Evolutionary conservation across 352 stramenopile species (phyloP), one percentile per base, ranked within the genome.

Genomic region (Discostella stelligera): DNA sequence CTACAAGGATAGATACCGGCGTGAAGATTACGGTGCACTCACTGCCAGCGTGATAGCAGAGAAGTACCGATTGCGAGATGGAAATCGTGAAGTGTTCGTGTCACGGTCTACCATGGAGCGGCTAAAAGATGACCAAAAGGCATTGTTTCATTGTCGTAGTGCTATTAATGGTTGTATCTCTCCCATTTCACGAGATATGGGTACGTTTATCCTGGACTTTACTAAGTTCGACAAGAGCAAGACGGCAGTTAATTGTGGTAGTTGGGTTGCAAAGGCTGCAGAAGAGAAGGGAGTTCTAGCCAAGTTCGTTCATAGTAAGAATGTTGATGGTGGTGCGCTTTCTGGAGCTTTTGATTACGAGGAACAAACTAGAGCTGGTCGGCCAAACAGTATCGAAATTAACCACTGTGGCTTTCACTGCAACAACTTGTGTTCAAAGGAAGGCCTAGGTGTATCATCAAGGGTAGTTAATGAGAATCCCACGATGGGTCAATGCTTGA

Each of bases 331-430:
- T 50, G 56, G 56, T 52, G 56, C 32, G 6, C 30, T 65, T 16
- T 30, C 56, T 52, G 32, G 27, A 30, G 56, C 14, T 11, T n/a
- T n/a, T 30, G 10, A n/a, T 18, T 65, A 65, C 18, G 56, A 65
- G 10, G 14, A 23, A 20, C 9, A 16, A 11, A 65, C 56, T n/a
- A n/a, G 5, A 27, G 27, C 18, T n/a, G 56, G 32, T 25, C 27
- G 16, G 10, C 13, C 30, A 11, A 49, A 50, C 30, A 39, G 50
- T 14, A 49, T 50, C 50, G 27, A 65, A 65, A 49, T 25, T 16
- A 49, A n/a, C 13, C 56, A 65, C 30, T 65, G 56, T 25, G 18
- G 18, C 23, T 65, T 65, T 25, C 56, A 65, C 50, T 65, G 56
- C 32, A 50, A 52, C 23, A n/a, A n/a, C 50, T 39, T 65, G 48